Conservation (phyloP, 1,284 basidiomycete species). For the Ceratobasidium sp. region DNA sequence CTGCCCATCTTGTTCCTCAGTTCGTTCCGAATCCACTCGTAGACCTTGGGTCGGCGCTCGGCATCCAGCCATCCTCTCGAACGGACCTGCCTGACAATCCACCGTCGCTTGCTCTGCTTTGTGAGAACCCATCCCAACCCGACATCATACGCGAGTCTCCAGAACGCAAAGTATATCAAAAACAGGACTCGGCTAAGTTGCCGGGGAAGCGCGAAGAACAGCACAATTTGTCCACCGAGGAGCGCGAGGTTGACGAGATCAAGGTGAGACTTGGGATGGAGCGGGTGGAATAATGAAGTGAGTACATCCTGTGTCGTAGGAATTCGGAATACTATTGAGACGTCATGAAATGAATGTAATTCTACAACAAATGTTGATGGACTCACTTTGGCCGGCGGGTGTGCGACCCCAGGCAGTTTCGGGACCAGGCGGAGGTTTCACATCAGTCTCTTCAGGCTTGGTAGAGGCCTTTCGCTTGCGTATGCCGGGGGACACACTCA, state of each 20-base stretch:
- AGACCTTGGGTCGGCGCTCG: slow-evolving; percentile 64
- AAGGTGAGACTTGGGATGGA: slow-evolving; percentile 88
- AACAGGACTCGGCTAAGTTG: slow-evolving; percentile 70
- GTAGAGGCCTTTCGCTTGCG: slow-evolving; percentile 1
- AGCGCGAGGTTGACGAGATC: slow-evolving; percentile 86
- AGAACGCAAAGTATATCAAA: slow-evolving; percentile 88
- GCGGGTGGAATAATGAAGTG: slow-evolving; percentile 87
- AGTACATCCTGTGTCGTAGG: slow-evolving; percentile 96
- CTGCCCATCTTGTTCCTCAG: slow-evolving; percentile 92
- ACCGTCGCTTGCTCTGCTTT: slow-evolving; percentile 91
- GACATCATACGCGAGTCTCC: slow-evolving; percentile 90
- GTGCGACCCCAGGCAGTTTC: slow-evolving; percentile 29
- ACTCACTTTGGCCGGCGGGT: slow-evolving; percentile 18
- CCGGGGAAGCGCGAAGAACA: slow-evolving; percentile 74
- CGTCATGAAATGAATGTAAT: neutral
- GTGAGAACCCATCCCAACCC: slow-evolving; percentile 94
- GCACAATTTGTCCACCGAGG: slow-evolving; percentile 75
- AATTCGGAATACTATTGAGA: slow-evolving; percentile 80
- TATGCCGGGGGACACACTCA: slow-evolving; percentile 8
- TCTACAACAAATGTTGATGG: neutral
- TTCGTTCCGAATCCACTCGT: slow-evolving; percentile 85
- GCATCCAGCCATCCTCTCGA: slow-evolving; percentile 87
- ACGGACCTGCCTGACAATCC: slow-evolving; percentile 86
- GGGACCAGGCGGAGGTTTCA: neutral
- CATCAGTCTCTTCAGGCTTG: neutral